Evolutionary conservation across 164 flowering plant genomes (phyloP).

Genomic region (Taxillus chinensis): DNA sequence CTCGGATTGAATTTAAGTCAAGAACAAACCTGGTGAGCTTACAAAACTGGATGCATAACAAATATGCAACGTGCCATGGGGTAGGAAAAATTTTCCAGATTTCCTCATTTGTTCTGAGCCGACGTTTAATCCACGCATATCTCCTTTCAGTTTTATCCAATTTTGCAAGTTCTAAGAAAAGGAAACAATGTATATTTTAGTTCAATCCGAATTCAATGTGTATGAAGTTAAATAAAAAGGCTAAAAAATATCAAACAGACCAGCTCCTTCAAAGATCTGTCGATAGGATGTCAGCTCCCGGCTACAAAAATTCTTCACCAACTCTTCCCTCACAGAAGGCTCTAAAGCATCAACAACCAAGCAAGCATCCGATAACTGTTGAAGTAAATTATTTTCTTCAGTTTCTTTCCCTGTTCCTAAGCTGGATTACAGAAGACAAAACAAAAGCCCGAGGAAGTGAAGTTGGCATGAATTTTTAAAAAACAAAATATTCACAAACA

Average conservation of each 20-base stretch:
- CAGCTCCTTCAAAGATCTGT: conserved; percentile 99
- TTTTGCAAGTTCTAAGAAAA: conserved; percentile 68
- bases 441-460: neutral
- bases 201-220: too few species aligned
- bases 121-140: conserved; percentile 98
- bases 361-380: conserved; percentile 94
- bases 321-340: conserved; percentile 93
- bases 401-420: conserved; percentile 96
- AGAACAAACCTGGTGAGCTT: conserved; percentile 77
- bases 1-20: too few species aligned
- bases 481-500: neutral
- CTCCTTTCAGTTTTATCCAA: conserved; percentile 91
- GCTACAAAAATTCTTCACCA: conserved; percentile 86
- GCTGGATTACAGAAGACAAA: conserved; percentile 28
- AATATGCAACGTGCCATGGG: conserved; percentile 89
- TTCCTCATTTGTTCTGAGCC: conserved; percentile 91
- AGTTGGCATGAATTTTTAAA: neutral
- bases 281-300: conserved; percentile 91
- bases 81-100: conserved; percentile 93
- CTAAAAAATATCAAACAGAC: conserved; percentile 25
- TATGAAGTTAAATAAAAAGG: too few species aligned
- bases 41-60: conserved; percentile 93
- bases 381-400: conserved; percentile 77
- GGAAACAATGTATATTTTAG: conserved; percentile 4
- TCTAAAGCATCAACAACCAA: conserved; percentile 97